phyloP scores from a whole-genome alignment of 2,329 filamentous ascomycete species.

The Knufia petricola region DNA sequence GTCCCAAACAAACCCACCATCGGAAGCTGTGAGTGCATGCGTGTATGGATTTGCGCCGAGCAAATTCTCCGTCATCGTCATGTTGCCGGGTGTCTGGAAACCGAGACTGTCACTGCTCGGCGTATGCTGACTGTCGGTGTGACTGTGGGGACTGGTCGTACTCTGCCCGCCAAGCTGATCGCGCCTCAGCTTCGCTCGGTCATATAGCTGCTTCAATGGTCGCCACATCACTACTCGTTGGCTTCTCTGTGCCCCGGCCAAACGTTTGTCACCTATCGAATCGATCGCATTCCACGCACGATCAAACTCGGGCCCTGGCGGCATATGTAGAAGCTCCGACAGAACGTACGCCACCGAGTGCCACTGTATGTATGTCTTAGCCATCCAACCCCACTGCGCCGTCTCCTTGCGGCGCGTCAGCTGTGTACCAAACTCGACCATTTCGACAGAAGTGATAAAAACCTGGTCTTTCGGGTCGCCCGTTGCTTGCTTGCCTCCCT shows the following conservation, averaged over 20 bases:
- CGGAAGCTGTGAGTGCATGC: constrained; percentile 9
- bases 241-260: constrained; percentile 26
- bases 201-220: constrained; percentile 51
- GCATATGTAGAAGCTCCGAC: constrained; percentile 49
- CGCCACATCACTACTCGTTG: constrained; percentile 53
- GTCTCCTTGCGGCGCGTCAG: constrained; percentile 55
- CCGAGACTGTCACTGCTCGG: neutral
- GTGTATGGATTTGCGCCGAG: constrained; percentile 2
- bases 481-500: constrained; percentile 35
- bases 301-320: constrained; percentile 48
- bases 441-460: constrained; percentile 62
- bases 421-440: constrained; percentile 60
- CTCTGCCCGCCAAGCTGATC: constrained; percentile 33
- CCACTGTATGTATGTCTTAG: constrained; percentile 57
- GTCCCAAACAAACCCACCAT: constrained; percentile 15
- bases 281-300: constrained; percentile 52
- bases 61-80: neutral
- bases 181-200: constrained; percentile 47
- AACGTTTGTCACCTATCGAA: constrained; percentile 32
- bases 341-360: constrained; percentile 54
- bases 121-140: constrained; percentile 6
- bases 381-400: constrained; percentile 56
- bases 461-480: constrained; percentile 57
- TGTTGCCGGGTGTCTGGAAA: neutral
- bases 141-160: constrained; percentile 9